These are phyloP conservation scores for Paramecium octaurelia DNA, from an alignment of 73 alveolate species.

Conservation along the genomic window DNA sequence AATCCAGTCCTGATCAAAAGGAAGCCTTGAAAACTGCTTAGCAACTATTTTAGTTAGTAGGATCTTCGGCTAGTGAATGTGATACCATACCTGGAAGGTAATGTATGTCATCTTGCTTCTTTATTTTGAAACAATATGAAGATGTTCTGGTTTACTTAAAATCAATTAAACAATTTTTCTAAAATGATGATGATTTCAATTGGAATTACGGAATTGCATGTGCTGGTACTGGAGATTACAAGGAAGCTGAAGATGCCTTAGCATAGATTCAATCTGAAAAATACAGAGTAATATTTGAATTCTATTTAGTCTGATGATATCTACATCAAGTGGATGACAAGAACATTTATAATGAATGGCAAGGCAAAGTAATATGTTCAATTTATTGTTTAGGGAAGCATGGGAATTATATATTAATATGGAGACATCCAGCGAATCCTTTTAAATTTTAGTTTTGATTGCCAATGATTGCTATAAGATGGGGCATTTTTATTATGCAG, in stretches of 20 bases:
- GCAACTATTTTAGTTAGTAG: slow-evolving; percentile 93
- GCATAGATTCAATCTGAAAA: slow-evolving; percentile 80
- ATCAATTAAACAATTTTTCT: slow-evolving; percentile 84
- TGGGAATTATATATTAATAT: slow-evolving; percentile 94
- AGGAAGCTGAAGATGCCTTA: slow-evolving; percentile 90
- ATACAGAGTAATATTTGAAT: not conserved
- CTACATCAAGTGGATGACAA: slow-evolving; percentile 91
- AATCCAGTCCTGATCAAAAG: slow-evolving; percentile 79
- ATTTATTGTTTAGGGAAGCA: slow-evolving; percentile 59
- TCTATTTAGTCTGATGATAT: slow-evolving; percentile 62
- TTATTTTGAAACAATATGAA: slow-evolving; percentile 79
- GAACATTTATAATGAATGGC: slow-evolving; percentile 95
- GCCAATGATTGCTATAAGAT: slow-evolving; percentile 99
- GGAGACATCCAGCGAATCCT: slow-evolving; percentile 96
- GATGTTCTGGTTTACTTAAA: slow-evolving; percentile 90
- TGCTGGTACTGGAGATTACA: slow-evolving; percentile 92
- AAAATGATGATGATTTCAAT: slow-evolving; percentile 97
- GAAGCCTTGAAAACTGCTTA: slow-evolving; percentile 95
- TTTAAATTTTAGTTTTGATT: slow-evolving; percentile 85
- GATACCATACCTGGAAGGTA: slow-evolving; percentile 99
- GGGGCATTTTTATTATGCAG: slow-evolving; percentile 99
- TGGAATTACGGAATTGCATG: slow-evolving; percentile 97
- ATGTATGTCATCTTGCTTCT: slow-evolving; percentile 99
- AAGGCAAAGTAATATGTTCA: slow-evolving; percentile 69
- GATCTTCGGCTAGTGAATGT: slow-evolving; percentile 98